Evolutionary conservation across 768 basidiomycete genomes (phyloP), one percentile per base, ranked within the genome.

Genomic region (Holtermannia corniformis): DNA sequence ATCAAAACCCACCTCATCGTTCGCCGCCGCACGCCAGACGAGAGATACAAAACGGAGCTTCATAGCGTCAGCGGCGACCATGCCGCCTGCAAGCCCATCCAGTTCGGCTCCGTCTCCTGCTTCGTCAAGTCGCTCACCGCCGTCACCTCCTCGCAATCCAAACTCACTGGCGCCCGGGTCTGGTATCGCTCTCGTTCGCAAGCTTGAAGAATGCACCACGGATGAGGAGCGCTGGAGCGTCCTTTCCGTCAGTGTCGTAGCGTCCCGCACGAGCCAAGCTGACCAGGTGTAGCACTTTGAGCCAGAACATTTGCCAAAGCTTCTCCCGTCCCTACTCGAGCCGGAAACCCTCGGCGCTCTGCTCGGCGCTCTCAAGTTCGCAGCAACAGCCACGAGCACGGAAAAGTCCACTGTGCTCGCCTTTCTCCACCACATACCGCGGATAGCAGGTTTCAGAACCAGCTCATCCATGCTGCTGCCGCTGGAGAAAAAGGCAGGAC

Each of bases 271-370:
- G n/a, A 44, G 19, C 43, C 23, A 44, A 23, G 7, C 46, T 47
- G 26, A 47, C 24, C 13, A 14, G 5, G 22, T 21, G 37, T 19
- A 49, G 47, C 26, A 47, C 10, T 67, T 63, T 22, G 54, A 58
- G 4, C 51, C 65, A 3, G 47, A n/a, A 20, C 47, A 54, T 13
- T 28, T 67, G 5, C 28, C 55, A 2, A 50, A 32, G 5, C 59
- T 67, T 12, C 47, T 68, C 5, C 28, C 26, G 3, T 23, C 32
- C 5, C 52, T 65, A 3, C 52, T 68, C 3, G 63, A 65, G 42
- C 66, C 66, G 16, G 66, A 68, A 50, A 45, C 47, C 2, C 52
- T 68, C 10, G 63, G 59, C 11, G 11, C 49, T 22, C 28, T 68
- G 32, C 44, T 65, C 5, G 11, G 45, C 3, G 56, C 58, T 4